phyloP scores from a whole-genome alignment of 1,284 basidiomycete genomes.

The Apiotrichum akiyoshidainum region DNA sequence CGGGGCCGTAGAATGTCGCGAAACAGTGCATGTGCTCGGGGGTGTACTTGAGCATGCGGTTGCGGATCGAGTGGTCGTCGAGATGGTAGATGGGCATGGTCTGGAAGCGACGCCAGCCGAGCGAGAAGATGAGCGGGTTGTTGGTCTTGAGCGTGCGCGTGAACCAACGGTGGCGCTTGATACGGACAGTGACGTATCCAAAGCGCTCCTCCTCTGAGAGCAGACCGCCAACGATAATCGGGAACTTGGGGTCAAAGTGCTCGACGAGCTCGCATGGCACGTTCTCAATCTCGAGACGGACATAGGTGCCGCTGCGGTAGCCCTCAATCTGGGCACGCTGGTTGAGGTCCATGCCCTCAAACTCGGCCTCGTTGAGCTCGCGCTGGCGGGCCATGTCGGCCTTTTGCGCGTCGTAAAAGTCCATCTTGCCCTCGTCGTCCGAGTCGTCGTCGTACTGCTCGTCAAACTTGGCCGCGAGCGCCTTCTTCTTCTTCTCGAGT shows the following conservation, averaged over 20 bases:
- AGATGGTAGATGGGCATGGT: slow-evolving; percentile 90
- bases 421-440: slow-evolving; percentile 63
- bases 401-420: slow-evolving; percentile 90
- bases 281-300: slow-evolving; percentile 79
- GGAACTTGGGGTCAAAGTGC: slow-evolving; percentile 86
- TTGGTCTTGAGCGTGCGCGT: slow-evolving; percentile 91
- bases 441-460: slow-evolving; percentile 88
- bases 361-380: slow-evolving; percentile 80
- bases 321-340: slow-evolving; percentile 84
- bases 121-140: slow-evolving; percentile 89
- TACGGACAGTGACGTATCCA: slow-evolving; percentile 88
- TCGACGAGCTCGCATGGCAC: slow-evolving; percentile 91
- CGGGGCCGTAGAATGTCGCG: slow-evolving; percentile 93
- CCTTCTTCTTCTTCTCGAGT: slow-evolving; percentile 83
- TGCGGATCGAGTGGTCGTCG: slow-evolving; percentile 94
- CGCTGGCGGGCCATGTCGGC: slow-evolving; percentile 85
- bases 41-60: slow-evolving; percentile 99
- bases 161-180: slow-evolving; percentile 97
- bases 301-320: slow-evolving; percentile 85
- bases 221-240: slow-evolving; percentile 90
- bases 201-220: slow-evolving; percentile 86
- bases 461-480: slow-evolving; percentile 90
- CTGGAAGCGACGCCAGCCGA: slow-evolving; percentile 97
- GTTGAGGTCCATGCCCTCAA: slow-evolving; percentile 73
- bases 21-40: slow-evolving; percentile 99